Evolutionary conservation across 164 flowering plant genomes (phyloP).

Genomic region (Magnolia kwangsiensis): DNA sequence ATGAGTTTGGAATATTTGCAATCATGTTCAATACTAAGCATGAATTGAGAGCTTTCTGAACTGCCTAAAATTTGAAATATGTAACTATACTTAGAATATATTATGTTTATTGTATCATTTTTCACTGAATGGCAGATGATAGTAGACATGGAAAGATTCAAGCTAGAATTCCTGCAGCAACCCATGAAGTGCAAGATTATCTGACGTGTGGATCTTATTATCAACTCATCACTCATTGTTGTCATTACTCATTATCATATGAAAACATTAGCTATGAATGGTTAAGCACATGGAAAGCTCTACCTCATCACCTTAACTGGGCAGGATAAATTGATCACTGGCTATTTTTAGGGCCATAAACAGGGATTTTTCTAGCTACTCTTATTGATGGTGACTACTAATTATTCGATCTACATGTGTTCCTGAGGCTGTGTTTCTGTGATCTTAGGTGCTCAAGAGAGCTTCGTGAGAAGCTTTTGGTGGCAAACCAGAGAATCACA

Average conservation of each 20-base stretch:
- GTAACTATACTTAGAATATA: not conserved
- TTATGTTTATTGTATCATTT: not conserved
- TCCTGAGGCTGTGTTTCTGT: conserved; percentile 3
- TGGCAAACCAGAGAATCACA: conserved; percentile 39
- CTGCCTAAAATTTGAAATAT: no score
- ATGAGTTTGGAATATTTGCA: not conserved
- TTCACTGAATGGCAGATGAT: conserved; percentile 59
- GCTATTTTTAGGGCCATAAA: not conserved
- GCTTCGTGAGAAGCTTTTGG: conserved; percentile 47
- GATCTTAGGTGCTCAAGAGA: conserved; percentile 50
- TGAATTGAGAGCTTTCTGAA: not conserved
- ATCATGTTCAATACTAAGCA: not conserved
- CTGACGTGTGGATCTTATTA: conserved; percentile 46
- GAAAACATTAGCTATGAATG: not conserved
- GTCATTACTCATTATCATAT: not conserved
- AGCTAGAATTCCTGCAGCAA: conserved; percentile 52
- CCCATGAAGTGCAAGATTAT: conserved; percentile 44
- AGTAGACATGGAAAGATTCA: conserved; percentile 76
- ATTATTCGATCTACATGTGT: not conserved
- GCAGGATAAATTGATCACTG: not conserved
- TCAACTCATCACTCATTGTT: not conserved
- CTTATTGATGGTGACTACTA: not conserved
- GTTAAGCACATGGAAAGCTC: not conserved
- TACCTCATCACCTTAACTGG: not conserved
- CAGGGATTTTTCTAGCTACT: not conserved